Percentiles rank a stretch among this genome's conserved stretches.
These are phyloP conservation scores for Chenopodium formosanum DNA, from an alignment of 148 eudicot species.

Conservation along the genomic window DNA sequence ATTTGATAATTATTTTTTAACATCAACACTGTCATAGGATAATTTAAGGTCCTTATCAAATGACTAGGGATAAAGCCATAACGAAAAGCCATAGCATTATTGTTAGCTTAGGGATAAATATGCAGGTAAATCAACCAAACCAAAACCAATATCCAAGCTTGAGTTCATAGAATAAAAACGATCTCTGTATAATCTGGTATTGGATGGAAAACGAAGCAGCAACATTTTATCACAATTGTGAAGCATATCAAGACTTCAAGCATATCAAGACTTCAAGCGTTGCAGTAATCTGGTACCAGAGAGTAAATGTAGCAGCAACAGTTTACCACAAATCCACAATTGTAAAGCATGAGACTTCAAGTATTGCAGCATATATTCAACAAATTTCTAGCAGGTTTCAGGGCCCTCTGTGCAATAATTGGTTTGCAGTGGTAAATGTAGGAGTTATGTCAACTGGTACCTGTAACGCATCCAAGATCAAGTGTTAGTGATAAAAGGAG, in stretches of 20 bases:
- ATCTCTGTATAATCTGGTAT: neutral
- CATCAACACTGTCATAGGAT: no score
- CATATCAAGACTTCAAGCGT: neutral
- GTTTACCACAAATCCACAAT: no score
- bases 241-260: neutral
- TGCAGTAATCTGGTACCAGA: no score
- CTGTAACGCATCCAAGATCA: slow-evolving; percentile 37
- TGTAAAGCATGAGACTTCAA: neutral
- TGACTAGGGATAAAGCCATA: no score
- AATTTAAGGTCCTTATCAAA: no score
- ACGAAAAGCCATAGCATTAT: no score
- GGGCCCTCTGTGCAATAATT: slow-evolving; percentile 33
- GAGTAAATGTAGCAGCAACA: no score
- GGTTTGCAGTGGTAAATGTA: slow-evolving; percentile 57
- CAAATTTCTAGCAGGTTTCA: neutral
- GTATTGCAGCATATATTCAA: neutral
- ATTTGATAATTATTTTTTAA: no score
- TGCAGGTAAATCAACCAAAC: no score
- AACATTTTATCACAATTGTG: neutral
- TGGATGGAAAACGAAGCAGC: neutral
- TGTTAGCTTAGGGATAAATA: no score
- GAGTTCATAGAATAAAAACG: neutral
- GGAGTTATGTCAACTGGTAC: slow-evolving; percentile 92
- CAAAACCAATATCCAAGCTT: no score
- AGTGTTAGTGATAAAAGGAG: neutral